Evolutionary conservation across 345 rosid genomes (phyloP).

Genomic region (Alliaria petiolata): DNA sequence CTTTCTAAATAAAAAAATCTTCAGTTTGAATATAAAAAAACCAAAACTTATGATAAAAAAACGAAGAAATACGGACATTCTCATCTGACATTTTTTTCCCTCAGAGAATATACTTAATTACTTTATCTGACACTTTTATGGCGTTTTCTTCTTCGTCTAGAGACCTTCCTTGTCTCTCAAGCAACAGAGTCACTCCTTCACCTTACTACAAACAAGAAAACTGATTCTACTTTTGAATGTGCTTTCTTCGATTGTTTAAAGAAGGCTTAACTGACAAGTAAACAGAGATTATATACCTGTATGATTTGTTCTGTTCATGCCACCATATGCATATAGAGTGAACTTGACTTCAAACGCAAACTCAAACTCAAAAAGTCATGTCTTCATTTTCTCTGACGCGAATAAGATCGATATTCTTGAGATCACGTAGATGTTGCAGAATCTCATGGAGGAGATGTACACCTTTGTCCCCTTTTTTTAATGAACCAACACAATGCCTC

Average conservation of each 20-base stretch:
- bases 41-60: not conserved
- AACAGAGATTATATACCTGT: conserved; percentile 32
- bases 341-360: conserved; percentile 17
- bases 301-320: conserved; percentile 15
- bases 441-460: conserved; percentile 75
- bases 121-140: conserved; percentile 6
- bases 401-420: conserved; percentile 55
- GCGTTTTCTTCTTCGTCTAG: conserved; percentile 3
- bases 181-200: conserved; percentile 11
- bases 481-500: conserved; percentile 72
- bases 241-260: not conserved
- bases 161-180: conserved; percentile 19
- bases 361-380: conserved; percentile 16
- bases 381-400: conserved; percentile 44
- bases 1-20: conserved; percentile 2
- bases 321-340: conserved; percentile 8
- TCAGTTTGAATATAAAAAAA: not conserved
- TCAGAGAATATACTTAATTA: conserved; percentile 7
- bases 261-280: not conserved
- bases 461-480: conserved; percentile 92
- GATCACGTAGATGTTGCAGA: conserved; percentile 78
- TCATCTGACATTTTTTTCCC: conserved; percentile 16
- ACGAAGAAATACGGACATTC: conserved; percentile 12
- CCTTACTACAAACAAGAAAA: conserved; percentile 5
- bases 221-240: not conserved